phyloP scores from a whole-genome alignment of 352 stramenopile genomes.

The Phytopythium cucurbitacearum region DNA sequence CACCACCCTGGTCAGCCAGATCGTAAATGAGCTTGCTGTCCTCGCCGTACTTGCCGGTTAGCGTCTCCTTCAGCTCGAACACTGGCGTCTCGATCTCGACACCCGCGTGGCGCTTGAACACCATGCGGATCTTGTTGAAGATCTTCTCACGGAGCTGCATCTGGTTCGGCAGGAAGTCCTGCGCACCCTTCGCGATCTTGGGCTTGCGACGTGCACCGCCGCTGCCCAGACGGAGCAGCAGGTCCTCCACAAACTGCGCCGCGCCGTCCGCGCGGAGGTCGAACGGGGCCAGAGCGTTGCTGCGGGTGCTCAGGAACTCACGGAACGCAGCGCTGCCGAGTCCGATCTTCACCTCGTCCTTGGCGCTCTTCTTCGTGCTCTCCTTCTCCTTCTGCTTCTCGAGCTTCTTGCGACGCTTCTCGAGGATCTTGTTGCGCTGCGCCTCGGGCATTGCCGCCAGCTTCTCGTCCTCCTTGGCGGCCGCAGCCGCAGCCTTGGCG shows the following conservation, averaged over 20 bases:
- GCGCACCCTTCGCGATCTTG: constrained; percentile 90
- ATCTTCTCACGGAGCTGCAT: constrained; percentile 97
- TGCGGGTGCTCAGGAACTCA: constrained; percentile 31
- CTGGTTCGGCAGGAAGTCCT: constrained; percentile 95
- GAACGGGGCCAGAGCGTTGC: constrained; percentile 43
- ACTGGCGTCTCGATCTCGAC: constrained; percentile 98
- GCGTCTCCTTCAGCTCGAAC: constrained; percentile 98
- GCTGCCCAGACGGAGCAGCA: constrained; percentile 60
- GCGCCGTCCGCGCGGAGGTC: constrained; percentile 45
- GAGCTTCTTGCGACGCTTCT: constrained; percentile 81
- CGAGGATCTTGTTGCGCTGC: constrained; percentile 70
- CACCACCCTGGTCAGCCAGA: constrained; percentile 96
- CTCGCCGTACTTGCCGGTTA: constrained; percentile 99
- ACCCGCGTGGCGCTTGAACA: constrained; percentile 97
- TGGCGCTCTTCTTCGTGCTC: constrained; percentile 64
- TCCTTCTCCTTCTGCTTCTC: constrained; percentile 85
- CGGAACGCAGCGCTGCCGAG: constrained; percentile 61
- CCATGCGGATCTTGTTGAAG: constrained; percentile 96
- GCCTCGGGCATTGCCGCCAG: constrained; percentile 71
- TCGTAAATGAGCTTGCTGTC: constrained; percentile 99
- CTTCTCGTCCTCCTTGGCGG: constrained; percentile 82
- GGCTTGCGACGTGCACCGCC: constrained; percentile 76
- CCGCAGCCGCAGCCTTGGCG: constrained; percentile 62
- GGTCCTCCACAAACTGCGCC: constrained; percentile 52
- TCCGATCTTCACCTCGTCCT: constrained; percentile 67